Base-by-base conservation (phyloP, 208 protist species). In the Acanthamoeba lugdunensis region DNA sequence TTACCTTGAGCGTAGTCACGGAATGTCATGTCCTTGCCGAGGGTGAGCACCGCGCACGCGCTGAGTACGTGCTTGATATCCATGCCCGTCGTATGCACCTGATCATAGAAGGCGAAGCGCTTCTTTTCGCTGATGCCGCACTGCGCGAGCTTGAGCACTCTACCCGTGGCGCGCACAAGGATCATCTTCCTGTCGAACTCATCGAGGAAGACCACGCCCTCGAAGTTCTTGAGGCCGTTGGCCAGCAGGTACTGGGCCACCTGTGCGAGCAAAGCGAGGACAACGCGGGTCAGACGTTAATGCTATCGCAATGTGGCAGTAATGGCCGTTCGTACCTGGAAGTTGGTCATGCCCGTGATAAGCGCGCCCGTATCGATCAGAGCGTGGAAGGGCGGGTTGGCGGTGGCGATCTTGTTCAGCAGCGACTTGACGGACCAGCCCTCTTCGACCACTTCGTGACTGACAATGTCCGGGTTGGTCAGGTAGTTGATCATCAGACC, bases 21-120 rank as follows among this genome's bases (percentile, higher is more conserved):
- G 93, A 98, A 98, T 6, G 98, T 98, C 94, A 99, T 98, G 95
- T 99, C 98, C 95, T 99, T 99, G 75, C 98, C 98, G 25, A 99
- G 90, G 2, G 98, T 99, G 63, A 99, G 95, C 37, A 98, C 97
- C 14, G 98, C 98, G 18, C 95, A 94, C 2, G 98, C 98, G 48
- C 97, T 98, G 37, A 98, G 95, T 0, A 96, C 96, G 89, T 99
- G 98, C 95, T 98, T 97, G 69, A 99, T 98, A 90, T 99, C 98
- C 89, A 98, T 99, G 75, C 98, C 98, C 45, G 98, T 99, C 50
- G 98, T 99, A 96, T 99, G 98, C 23, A 98, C 93, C 77, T 96
- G 96, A 87, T 98, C 98, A 87, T 98, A 98, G 95, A 98, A 98
- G 65, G 98, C 97, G 87, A 98, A 98, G 50, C 98, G 95, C 45